Evolutionary conservation across 495 filamentous ascomycete genomes (phyloP), one percentile per base, ranked within the genome.

Genomic region (Neurospora sp.): DNA sequence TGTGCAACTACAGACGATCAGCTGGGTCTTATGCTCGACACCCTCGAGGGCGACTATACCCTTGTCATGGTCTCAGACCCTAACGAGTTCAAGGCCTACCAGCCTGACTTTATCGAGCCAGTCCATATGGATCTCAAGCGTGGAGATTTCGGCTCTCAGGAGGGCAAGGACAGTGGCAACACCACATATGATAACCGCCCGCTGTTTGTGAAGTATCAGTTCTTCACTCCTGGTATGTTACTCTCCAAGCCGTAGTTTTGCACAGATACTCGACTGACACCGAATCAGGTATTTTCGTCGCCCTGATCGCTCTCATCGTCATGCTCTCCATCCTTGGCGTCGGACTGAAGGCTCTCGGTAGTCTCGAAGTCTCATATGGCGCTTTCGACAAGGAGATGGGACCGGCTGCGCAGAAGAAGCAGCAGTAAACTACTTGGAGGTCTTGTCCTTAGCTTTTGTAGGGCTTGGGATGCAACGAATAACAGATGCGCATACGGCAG

Each of bases 341-440:
- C 69, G 96, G 89, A 35, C 84, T 98, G 69, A 87, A 78, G 71
- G 93, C 92, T 27, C 82, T 99, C 8, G 82, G 87, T 7, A 94
- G 94, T 73, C 84, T 99, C 44, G 84, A 97, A 81, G 92, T 98
- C 14, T 89, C 92, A 10, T 98, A 98, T 83, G 92, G 91, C 69
- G 94, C 96, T 1, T 99, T 99, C 80, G 94, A 96, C 78, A 97
- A 96, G 86, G 95, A 98, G 80, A 97, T 93, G 83, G 93, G 94
- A 0, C 91, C 93, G 65, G 85, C 88, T 40, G 92, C 89, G 71
- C 92, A 96, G 83, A 97, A 92, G 87, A 97, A 97, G 85, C 88
- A 91, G 80, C 86, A 91, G 83, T 88, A 83, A 59, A 70, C 6
- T 53, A 61, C 53, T 16, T 37, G 27, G 27, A 65, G 14, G 27